Evolutionary conservation across 306 rosid species (phyloP), one percentile per base, ranked within the genome.

Genomic region (Urtica urens): DNA sequence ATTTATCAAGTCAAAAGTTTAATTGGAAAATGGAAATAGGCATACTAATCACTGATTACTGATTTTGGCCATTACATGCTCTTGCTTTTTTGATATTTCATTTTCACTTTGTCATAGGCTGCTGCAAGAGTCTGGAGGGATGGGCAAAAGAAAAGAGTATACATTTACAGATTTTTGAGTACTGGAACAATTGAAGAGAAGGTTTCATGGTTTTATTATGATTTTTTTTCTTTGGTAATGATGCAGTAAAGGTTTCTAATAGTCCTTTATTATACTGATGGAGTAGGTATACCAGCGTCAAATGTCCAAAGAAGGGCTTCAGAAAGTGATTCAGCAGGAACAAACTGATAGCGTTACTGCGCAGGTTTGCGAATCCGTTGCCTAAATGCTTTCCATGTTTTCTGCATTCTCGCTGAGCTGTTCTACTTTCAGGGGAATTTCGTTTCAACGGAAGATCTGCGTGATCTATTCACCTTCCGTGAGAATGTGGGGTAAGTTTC

Each of bases 61-160:
- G 53, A 68, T 28, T 28, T 42, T 46, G 39, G 15, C 23, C 14
- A 21, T 13, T 18, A 15, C 16, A 11, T 20, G 13, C 43, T 37
- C 18, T 57, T 21, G 20, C 48, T 23, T 16, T 27, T n/a, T n/a
- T n/a, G n/a, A n/a, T 43, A 57, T 53, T 22, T 38, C 26, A 67
- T 53, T 74, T 68, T 26, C 33, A 35, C 28, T 17, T 15, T 8
- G 5, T 15, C 19, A 51, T 58, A 83, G 97, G 97, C 97, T 51
- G 97, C 97, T 31, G 97, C 97, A 66, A 81, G 97, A 75, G 95
- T 88, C 38, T 84, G 95, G 97, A 76, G 97, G 70, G 97, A 88
- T 68, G 97, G 97, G 30, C 97, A 88, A 75, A 88, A 81, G 82
- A 88, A 88, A 64, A 81, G 97, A 77, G 97, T 88, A 55, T 88